Evolutionary conservation across 768 basidiomycete species (phyloP).

Genomic region (Artomyces pyxidatus): DNA sequence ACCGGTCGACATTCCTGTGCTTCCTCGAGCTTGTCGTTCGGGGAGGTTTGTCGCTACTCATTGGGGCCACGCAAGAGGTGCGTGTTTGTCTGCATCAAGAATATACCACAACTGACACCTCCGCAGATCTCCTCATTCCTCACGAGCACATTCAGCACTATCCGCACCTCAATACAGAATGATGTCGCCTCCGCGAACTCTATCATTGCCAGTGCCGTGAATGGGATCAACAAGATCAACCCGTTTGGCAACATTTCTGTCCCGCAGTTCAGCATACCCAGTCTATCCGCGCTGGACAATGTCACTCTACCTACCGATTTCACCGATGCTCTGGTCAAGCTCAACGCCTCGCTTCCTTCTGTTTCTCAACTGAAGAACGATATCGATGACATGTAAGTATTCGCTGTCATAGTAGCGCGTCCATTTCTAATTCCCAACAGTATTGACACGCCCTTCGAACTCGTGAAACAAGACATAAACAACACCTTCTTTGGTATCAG

Average conservation of each 20-base stretch:
- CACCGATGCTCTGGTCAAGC: constrained; percentile 56
- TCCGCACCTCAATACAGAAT: constrained; percentile 67
- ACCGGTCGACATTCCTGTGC: constrained; percentile 90
- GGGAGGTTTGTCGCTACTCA: constrained; percentile 72
- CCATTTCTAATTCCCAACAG: constrained; percentile 27
- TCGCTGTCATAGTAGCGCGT: not conserved
- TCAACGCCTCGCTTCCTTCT: constrained; percentile 78
- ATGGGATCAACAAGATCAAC: constrained; percentile 68
- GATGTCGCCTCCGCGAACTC: constrained; percentile 63
- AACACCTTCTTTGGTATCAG: constrained; percentile 67
- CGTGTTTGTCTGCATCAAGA: constrained; percentile 18
- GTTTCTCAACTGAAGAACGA: constrained; percentile 64
- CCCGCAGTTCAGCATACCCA: constrained; percentile 70
- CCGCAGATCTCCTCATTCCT: constrained; percentile 66
- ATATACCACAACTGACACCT: constrained; percentile 7
- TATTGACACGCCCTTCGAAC: constrained; percentile 82
- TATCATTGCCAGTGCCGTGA: constrained; percentile 53
- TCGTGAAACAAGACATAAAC: constrained; percentile 84
- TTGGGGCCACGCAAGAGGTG: constrained; percentile 79
- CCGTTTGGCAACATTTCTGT: constrained; percentile 61
- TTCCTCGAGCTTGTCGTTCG: constrained; percentile 85
- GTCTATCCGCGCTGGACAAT: constrained; percentile 64
- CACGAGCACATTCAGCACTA: constrained; percentile 43
- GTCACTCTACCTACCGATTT: constrained; percentile 76
- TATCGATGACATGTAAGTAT: constrained; percentile 58